Evolutionary conservation across 176 grass and related monocot genomes (phyloP), one percentile per base, ranked within the genome.

Genomic region (barley (Hordeum vulgare)): DNA sequence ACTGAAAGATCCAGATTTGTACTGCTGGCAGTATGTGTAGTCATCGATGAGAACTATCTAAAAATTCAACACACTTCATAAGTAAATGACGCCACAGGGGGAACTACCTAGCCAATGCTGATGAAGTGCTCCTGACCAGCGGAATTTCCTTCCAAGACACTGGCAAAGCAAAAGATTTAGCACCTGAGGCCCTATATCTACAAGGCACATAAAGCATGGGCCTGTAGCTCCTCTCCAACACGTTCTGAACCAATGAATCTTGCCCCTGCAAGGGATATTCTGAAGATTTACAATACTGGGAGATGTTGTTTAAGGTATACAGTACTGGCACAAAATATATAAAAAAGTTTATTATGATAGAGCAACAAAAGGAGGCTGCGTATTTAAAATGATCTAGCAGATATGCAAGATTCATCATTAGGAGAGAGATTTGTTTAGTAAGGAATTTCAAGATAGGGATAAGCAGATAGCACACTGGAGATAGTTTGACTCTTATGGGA

Each of bases 91-190:
- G 61, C 45, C 53, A 70, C 11, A 61, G 90, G 60, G 17, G 68
- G 17, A 49, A 80, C 40, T 92, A 98, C 93, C 85, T 95, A 67
- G 90, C 90, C 44, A 95, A 82, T 86, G 80, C 85, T 81, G 79
- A 79, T 5, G 89, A 78, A n/a, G 87, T 80, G 47, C 77, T 90
- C 89, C 93, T 98, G 72, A 98, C 41, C 81, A 98, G 79, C 78
- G 93, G 90, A 69, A 90, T 83, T 63, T 76, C 88, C 62, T 91
- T 85, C 35, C 78, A 88, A 90, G 85, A 66, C 69, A 81, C 71
- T 64, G 88, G 90, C 66, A 93, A 81, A 28, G 92, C 79, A 75
- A 85, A 95, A 74, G 87, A 87, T 63, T 64, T 90, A 68, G 86
- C 78, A 25, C 47, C 81, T 72, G 79, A 67, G 56, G 87, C 71